phyloP scores from a whole-genome alignment of 2,329 filamentous ascomycete species.

The Penicillium sp. region DNA sequence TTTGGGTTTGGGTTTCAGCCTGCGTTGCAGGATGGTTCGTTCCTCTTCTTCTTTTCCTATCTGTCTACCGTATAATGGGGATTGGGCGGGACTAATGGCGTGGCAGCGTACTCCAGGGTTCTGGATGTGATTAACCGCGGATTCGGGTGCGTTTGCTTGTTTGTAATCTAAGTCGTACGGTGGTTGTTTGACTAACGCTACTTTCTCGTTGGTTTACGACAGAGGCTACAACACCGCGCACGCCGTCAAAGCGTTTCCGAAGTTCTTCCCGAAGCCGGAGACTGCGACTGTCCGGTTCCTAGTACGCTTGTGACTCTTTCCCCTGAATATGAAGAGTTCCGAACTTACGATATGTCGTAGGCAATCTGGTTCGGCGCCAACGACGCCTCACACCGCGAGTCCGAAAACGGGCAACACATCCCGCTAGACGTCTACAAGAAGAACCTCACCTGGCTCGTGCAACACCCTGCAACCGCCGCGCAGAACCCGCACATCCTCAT shows the following conservation, averaged over 20 bases:
- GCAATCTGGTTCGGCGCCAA: slow-evolving; percentile 87
- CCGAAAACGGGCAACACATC: slow-evolving; percentile 69
- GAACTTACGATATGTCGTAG: slow-evolving; percentile 47
- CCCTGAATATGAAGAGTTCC: neutral
- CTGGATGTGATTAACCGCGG: slow-evolving; percentile 90
- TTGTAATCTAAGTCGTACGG: neutral
- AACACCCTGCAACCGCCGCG: slow-evolving; percentile 69
- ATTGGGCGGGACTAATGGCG: slow-evolving; percentile 18
- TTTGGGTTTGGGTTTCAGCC: slow-evolving; percentile 77
- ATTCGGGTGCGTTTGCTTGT: slow-evolving; percentile 58
- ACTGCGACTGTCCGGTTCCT: slow-evolving; percentile 53
- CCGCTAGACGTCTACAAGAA: slow-evolving; percentile 74
- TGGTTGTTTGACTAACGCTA: neutral
- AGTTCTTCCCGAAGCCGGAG: slow-evolving; percentile 71
- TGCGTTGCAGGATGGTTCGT: slow-evolving; percentile 70
- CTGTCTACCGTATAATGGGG: neutral
- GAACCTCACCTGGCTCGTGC: slow-evolving; percentile 74
- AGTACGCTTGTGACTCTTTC: slow-evolving; percentile 34
- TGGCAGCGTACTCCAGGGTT: slow-evolving; percentile 71
- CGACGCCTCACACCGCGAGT: slow-evolving; percentile 74
- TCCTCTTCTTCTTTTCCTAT: neutral
- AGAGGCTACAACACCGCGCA: slow-evolving; percentile 83
- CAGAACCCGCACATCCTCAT: slow-evolving; percentile 79
- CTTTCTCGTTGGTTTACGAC: neutral
- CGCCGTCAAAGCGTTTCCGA: slow-evolving; percentile 69